Conservation (phyloP, 495 filamentous ascomycete species). For the Aeminium ludgeri region DNA sequence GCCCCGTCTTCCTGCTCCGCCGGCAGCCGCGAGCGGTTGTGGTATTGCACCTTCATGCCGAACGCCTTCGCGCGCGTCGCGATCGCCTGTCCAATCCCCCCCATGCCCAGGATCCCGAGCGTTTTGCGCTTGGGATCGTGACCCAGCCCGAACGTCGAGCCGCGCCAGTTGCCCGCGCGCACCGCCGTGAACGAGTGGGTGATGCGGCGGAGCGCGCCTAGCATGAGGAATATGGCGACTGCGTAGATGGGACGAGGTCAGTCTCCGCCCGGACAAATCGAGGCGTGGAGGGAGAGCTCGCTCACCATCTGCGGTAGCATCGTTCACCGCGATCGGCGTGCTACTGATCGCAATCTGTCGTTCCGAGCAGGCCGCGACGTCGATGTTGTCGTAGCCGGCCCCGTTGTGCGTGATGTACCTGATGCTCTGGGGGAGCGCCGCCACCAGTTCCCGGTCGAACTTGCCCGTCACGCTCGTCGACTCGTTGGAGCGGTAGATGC, state of each 20-base stretch:
- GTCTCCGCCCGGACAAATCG: too few relatives aligned
- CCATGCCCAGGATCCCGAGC: slow-evolving; percentile 60
- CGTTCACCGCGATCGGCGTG: slow-evolving; percentile 24
- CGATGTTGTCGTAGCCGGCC: slow-evolving; percentile 27
- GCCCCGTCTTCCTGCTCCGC: slow-evolving; percentile 17
- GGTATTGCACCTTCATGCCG: slow-evolving; percentile 27
- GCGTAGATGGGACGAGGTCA: not conserved
- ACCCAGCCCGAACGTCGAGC: slow-evolving; percentile 23
- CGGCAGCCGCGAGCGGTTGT: slow-evolving; percentile 21
- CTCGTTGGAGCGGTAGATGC: slow-evolving; percentile 25
- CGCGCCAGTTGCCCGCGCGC: slow-evolving; percentile 41
- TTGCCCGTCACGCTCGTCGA: slow-evolving; percentile 21
- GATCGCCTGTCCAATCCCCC: slow-evolving; percentile 52
- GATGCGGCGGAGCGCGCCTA: slow-evolving; percentile 31
- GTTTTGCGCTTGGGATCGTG: slow-evolving; percentile 27
- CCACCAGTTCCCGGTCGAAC: slow-evolving; percentile 22
- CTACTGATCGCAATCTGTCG: slow-evolving; percentile 19
- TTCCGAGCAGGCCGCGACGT: slow-evolving; percentile 21
- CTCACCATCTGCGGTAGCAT: slow-evolving; percentile 21
- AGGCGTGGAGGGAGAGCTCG: too few relatives aligned
- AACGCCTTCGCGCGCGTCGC: slow-evolving; percentile 22
- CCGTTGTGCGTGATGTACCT: slow-evolving; percentile 25
- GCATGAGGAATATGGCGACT: slow-evolving; percentile 25
- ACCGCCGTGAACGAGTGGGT: slow-evolving; percentile 46
- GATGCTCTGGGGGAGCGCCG: slow-evolving; percentile 17